Evolutionary conservation across 176 grass and related monocot species (phyloP), one percentile per base, ranked within the genome.

Genomic region (Cocos nucifera): DNA sequence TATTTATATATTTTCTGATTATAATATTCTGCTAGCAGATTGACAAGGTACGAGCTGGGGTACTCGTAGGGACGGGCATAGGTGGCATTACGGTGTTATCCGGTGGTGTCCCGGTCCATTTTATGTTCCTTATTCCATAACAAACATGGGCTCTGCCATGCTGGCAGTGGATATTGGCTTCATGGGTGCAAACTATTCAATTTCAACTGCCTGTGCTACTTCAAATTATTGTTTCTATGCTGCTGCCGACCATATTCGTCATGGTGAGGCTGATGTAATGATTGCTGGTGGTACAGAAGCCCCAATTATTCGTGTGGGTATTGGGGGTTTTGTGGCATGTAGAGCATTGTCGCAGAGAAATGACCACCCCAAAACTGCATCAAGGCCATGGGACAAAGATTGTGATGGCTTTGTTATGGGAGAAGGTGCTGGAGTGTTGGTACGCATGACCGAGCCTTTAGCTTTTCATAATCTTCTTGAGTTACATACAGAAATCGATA

Each of bases 41-140:
- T 69, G 80, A 88, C 26, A 65, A 52, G 57, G 64, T 51, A 23
- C 56, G 64, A 20, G 80, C 80, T 56, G 85, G 85, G 69, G 76
- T 88, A 51, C 85, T 88, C 17, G 77, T 88, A 54, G 85, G 85
- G 5, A 80, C 80, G 22, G 85, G 76, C 66, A 88, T 80, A 76
- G 78, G 80, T 69, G 66, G 66, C 52, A 71, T 87, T 30, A 77
- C 67, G 19, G 72, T 76, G 28, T 88, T 88, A 49, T 80, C 72
- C 0, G 63, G 73, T 32, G 75, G 68, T 73, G 64, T 80, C 73
- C 53, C 70, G 15, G 67, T 39, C 80, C 80, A 35, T 88, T 83
- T 66, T 88, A 76, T 51, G 76, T 88, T 66, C 85, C 80, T 23
- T 88, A 77, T 20, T 53, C 80, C 51, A 88, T 83, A 61, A 65